Evolutionary conservation across 1,284 basidiomycete genomes (phyloP), one percentile per base, ranked within the genome.

Genomic region (Marasmius fiardii): DNA sequence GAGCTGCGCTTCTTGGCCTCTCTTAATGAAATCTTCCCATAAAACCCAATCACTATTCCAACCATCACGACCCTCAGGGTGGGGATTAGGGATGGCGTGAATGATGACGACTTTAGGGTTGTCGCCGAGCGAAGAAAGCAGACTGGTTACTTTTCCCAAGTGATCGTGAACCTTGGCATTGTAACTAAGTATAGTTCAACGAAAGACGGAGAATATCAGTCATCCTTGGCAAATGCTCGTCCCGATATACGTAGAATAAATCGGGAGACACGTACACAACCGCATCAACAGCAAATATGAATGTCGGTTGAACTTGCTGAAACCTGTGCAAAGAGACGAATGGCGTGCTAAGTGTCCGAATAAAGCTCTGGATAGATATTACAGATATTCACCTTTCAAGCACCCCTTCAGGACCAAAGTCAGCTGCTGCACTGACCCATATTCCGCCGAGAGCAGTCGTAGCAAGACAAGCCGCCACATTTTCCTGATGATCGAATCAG

Each of bases 361-460:
- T 31, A 31, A 10, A 59, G 64, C n/a, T n/a, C n/a, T n/a, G n/a
- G n/a, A n/a, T n/a, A 56, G 26, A 68, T 47, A 50, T 45, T 53
- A 50, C 35, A 14, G 48, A 49, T 49, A 41, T 12, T 65, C 71
- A 83, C 80, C 93, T 80, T 72, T 95, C 92, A 48, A 91, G 75
- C 1, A 93, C 90, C 5, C 92, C 92, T 61, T 87, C 82, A 16
- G 90, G 78, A 12, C 89, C 92, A 73, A 95, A 94, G 68, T 95
- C 93, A 10, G 91, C 85, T 4, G 92, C 90, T n/a, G 90, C 90
- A 60, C 86, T 88, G 51, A 89, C 86, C 89, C 89, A 92, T 20
- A 92, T 86, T n/a, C 78, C 83, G 48, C 84, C 90, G 56, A 92
- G 75, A 21, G 90, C 87, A 34, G 86, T 77, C 12, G 90, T 81